phyloP scores from a whole-genome alignment of 75 land plant species.

The Sequoia sempervirens region DNA sequence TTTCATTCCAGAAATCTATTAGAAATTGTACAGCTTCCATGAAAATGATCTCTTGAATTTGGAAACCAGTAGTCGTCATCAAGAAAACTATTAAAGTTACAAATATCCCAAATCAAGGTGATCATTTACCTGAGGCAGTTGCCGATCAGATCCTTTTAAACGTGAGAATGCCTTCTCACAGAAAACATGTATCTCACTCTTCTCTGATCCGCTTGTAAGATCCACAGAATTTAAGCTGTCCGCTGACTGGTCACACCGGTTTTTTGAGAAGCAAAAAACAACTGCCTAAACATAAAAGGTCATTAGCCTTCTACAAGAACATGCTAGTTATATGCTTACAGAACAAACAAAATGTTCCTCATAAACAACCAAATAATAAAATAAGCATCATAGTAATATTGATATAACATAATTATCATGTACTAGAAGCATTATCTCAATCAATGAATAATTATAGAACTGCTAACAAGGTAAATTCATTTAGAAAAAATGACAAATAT shows the following conservation, averaged over 20 bases:
- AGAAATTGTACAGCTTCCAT: background rate
- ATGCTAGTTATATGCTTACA: background rate
- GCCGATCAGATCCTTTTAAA: conserved; percentile 91
- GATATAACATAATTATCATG: background rate
- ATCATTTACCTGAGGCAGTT: conserved; percentile 78
- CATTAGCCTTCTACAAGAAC: background rate
- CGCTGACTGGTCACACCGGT: conserved; percentile 93
- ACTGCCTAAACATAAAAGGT: conserved; percentile 55
- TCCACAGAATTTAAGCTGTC: conserved; percentile 63
- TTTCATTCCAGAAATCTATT: background rate
- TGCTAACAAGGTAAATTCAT: background rate
- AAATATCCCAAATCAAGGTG: background rate
- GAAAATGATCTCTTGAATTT: background rate
- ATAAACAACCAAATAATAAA: background rate
- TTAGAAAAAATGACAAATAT: background rate
- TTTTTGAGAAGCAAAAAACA: conserved; percentile 97
- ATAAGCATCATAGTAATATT: background rate
- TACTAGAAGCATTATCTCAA: background rate
- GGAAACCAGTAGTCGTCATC: background rate
- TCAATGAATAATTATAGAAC: background rate
- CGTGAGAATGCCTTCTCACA: conserved; percentile 98
- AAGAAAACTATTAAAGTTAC: background rate
- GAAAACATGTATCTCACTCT: conserved; percentile 87
- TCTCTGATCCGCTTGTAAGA: conserved; percentile 77
- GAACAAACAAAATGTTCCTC: background rate